Evolutionary conservation across 2,329 filamentous ascomycete species (phyloP).

Genomic region (Monosporascus sp.): DNA sequence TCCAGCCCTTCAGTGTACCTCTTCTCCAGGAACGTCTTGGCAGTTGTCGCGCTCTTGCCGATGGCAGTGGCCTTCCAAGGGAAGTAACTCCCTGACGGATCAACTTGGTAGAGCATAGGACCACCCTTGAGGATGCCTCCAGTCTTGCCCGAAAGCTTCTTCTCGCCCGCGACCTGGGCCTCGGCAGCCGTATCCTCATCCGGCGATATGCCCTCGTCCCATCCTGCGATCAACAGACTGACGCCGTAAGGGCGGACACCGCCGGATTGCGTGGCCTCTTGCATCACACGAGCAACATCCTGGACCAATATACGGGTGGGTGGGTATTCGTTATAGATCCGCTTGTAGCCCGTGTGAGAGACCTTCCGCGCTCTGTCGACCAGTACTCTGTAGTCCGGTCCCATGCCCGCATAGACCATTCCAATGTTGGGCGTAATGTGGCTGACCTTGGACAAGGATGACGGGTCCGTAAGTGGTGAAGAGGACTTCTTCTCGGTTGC

Average conservation of each 20-base stretch:
- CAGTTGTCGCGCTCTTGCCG: conserved; percentile 95
- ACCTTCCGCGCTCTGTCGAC: conserved; percentile 98
- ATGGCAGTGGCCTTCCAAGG: conserved; percentile 99
- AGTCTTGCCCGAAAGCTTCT: conserved; percentile 78
- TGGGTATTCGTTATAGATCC: conserved; percentile 99
- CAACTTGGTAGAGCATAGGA: conserved; percentile 96
- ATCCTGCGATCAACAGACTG: conserved; percentile 89
- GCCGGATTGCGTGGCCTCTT: conserved; percentile 96
- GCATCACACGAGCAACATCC: conserved; percentile 95
- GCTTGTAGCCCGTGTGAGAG: conserved; percentile 97
- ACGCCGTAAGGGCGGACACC: conserved; percentile 97
- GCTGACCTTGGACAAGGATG: conserved; percentile 94
- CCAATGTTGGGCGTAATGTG: conserved; percentile 98
- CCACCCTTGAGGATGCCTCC: conserved; percentile 93
- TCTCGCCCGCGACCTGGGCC: conserved; percentile 47
- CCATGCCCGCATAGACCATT: conserved; percentile 99
- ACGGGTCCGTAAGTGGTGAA: conserved; percentile 90
- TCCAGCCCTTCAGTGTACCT: conserved; percentile 95
- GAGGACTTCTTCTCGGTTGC: conserved; percentile 99
- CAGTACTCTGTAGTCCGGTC: conserved; percentile 93
- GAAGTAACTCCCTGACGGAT: conserved; percentile 98
- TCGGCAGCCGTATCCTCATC: conserved; percentile 65
- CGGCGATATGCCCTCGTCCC: conserved; percentile 94
- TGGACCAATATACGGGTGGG: conserved; percentile 98
- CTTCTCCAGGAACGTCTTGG: conserved; percentile 99